Percentiles rank a stretch among this genome's conserved stretches.
phyloP scores from a whole-genome alignment of 768 basidiomycete species.

The Tricholoma saponaceum region DNA sequence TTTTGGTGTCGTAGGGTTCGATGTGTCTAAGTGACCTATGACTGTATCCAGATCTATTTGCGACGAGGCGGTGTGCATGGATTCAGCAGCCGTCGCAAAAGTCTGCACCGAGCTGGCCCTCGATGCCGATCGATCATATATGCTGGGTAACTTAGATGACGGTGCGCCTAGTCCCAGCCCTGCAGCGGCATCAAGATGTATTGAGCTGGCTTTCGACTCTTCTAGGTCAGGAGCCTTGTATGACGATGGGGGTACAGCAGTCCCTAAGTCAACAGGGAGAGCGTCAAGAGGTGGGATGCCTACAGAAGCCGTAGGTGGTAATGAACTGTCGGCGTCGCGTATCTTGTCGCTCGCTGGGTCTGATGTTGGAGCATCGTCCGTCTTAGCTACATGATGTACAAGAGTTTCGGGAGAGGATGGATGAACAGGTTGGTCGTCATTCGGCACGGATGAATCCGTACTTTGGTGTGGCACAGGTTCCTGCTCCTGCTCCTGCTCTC shows the following conservation, averaged over 20 bases:
- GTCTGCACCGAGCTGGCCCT: constrained; percentile 25
- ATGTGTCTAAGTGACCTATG: neutral
- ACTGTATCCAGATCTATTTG: constrained; percentile 5
- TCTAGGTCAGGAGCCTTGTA: constrained; percentile 7
- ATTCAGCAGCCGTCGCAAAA: constrained; percentile 31
- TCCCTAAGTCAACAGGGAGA: neutral
- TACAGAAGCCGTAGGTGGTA: neutral
- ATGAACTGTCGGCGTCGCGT: neutral
- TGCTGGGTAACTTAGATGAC: constrained; percentile 10
- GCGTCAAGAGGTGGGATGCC: neutral
- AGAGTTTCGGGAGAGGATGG: neutral
- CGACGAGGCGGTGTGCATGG: constrained; percentile 14
- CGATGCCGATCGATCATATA: constrained; percentile 9
- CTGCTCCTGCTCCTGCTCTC: neutral
- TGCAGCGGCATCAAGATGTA: constrained; percentile 5
- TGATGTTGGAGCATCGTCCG: neutral
- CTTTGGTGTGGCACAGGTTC: neutral
- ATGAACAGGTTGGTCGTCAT: neutral
- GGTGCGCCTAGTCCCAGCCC: neutral
- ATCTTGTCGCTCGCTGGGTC: neutral
- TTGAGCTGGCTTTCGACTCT: neutral
- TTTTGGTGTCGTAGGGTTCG: constrained; percentile 12
- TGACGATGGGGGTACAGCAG: constrained; percentile 10
- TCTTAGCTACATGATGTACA: neutral
- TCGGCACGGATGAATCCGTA: constrained; percentile 1